phyloP scores from a whole-genome alignment of 495 filamentous ascomycete genomes.

The Friedmanniomyces simplex region DNA sequence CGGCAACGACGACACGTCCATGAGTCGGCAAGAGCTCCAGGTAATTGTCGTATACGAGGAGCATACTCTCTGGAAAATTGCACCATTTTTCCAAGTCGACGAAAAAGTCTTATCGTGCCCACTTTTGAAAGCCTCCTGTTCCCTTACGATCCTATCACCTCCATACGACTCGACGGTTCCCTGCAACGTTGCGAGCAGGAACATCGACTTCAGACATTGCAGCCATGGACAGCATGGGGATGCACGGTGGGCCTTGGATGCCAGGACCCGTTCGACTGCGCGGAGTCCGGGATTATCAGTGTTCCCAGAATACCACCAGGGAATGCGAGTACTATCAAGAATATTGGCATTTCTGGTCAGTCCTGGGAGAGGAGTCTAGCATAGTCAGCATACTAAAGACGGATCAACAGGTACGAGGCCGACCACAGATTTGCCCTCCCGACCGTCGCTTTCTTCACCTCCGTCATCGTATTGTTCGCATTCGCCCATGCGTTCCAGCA shows the following conservation, averaged over 20 bases:
- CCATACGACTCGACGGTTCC: neutral
- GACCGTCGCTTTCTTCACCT: conserved; percentile 42
- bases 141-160: neutral
- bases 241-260: conserved; percentile 1
- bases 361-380: too few species aligned
- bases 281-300: conserved; percentile 36
- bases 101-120: too few species aligned
- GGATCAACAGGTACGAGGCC: too few species aligned
- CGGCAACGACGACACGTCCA: too few species aligned
- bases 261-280: conserved; percentile 26
- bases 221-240: conserved; percentile 3
- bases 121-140: too few species aligned
- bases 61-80: too few species aligned
- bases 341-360: conserved; percentile 46
- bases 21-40: neutral
- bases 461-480: conserved; percentile 38
- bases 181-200: neutral
- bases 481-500: conserved; percentile 27
- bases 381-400: too few species aligned
- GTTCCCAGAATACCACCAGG: conserved; percentile 35
- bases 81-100: too few species aligned
- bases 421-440: conserved; percentile 42
- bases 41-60: neutral
- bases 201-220: neutral
- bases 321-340: conserved; percentile 39